Conservation (phyloP, 2,329 filamentous ascomycete genomes). For the Neofusicoccum umdonicola region DNA sequence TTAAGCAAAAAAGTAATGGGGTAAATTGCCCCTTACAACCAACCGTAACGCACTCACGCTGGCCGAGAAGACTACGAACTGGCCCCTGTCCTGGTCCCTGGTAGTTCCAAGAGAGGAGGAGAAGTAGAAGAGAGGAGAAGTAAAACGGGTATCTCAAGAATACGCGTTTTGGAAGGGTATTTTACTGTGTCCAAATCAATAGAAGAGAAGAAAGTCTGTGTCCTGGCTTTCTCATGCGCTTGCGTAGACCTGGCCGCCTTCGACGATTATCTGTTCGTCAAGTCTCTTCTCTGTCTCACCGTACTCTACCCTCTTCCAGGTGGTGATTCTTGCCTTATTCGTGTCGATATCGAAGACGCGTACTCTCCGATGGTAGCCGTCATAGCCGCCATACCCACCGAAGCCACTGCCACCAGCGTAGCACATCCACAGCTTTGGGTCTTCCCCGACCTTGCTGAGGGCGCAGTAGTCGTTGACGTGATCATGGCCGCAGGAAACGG, state of each 20-base stretch:
- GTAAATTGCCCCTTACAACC: not conserved
- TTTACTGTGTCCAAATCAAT: constrained; percentile 4
- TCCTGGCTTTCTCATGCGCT: not conserved
- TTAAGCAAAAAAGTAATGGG: too few relatives aligned
- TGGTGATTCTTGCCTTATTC: constrained; percentile 82
- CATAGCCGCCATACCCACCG: constrained; percentile 91
- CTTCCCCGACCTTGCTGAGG: constrained; percentile 52
- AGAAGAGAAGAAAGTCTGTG: not conserved
- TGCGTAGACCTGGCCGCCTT: constrained; percentile 50
- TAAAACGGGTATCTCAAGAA: constrained; percentile 8
- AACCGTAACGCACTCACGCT: not conserved
- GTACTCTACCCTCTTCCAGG: constrained; percentile 85
- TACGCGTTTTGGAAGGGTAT: constrained; percentile 13
- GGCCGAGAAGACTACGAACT: not conserved
- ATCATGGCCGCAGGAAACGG: constrained; percentile 91
- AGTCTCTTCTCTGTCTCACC: constrained; percentile 52
- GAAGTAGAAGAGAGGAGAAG: not conserved
- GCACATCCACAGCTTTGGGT: constrained; percentile 85
- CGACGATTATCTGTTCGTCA: constrained; percentile 61
- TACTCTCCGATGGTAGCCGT: constrained; percentile 77
- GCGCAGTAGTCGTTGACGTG: constrained; percentile 97
- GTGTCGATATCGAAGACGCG: constrained; percentile 92
- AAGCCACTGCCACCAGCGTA: constrained; percentile 91
- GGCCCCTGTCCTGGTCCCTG: not conserved
- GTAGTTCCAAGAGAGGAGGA: not conserved